Base-by-base conservation (phyloP, 257 asterid species). In the Solanum megistacrolobum region DNA sequence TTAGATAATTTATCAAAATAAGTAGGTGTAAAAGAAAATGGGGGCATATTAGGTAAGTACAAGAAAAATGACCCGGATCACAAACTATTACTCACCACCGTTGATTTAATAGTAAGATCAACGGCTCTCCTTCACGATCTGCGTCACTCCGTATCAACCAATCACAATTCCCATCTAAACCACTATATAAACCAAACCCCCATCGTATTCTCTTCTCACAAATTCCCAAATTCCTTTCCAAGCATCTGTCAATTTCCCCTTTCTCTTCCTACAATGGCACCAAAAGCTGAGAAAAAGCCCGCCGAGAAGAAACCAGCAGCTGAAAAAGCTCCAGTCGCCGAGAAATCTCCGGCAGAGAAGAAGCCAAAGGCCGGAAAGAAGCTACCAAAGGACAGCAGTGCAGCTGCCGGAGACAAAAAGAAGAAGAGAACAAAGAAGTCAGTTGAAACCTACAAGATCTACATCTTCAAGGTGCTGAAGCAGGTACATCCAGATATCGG, bases 241-340 rank as follows among this genome's bases (percentile, higher is more conserved):
- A 46, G 9, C 69, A 5, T 18, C 29, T 46, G 6, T 20, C 7
- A 9, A 58, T 2, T 34, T 46, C 4, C 12, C 43, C 60, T 62
- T 11, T 25, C 35, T 32, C 35, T 62, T 13, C 9, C 38, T 60
- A 23, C 84, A 2, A 88, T 88, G 90, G 88, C 90, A 55, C 90
- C 88, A 35, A 88, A 88, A 41, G 68, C 88, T 0, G 88, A 88
- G 66, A 88, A 88, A 41, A 88, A 88, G 62, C 89, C 87, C 4
- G 87, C 89, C 3, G 89, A 88, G 88, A 88, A 88, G 90, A 88
- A 88, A 8, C 90, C 88, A 1, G 90, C 90, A 12, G 85, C 85
- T 2, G 89, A 88, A 68, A 88, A 88, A 69, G 46, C 89, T 4
- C 89, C 89, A 1, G 73, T 52, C 8, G 85, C 90, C 2, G 86